Evolutionary conservation across 2,329 filamentous ascomycete genomes (phyloP), one percentile per base, ranked within the genome.

Genomic region (Leptographium procerum): DNA sequence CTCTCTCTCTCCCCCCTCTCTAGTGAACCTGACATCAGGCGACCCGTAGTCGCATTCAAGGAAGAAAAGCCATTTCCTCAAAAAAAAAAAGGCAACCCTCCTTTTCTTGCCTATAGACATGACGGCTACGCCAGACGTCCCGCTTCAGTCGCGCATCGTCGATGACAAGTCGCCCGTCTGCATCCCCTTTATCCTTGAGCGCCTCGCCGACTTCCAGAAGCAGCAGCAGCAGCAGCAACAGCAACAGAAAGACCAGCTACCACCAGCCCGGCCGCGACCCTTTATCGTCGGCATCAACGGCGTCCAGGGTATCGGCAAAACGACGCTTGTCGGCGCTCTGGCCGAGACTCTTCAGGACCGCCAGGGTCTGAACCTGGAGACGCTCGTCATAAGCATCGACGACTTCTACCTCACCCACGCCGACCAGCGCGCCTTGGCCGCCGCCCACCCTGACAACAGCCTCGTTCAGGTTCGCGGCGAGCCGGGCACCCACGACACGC

Each of bases 221-320:
- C 19, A 29, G 43, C 45, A 48, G 36, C 14, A 40, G 8, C 34
- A 19, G 19, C 36, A 13, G 19, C 3, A 9, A 40, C 36, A 13
- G 19, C 14, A 19, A 19, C 36, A 6, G 31, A 2, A 14, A 47
- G 16, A 19, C 19, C 29, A 19, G 26, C 48, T 40, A 40, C 40
- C 48, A 47, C 22, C 40, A 33, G 40, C 40, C 34, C 24, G 14
- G 1, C 55, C 22, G n/a, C 56, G 24, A 2, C 90, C 91, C 31
- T 88, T 96, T 71, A 83, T 96, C 69, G 79, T 96, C 62, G 92
- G 91, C 52, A 80, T 97, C 66, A 95, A 95, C 66, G 92, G 91
- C 61, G 84, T 96, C 31, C 92, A 96, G 73, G 92, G 92, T 61
- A 87, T 89, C 43, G 92, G 92, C 64, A 96, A 97, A 75, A 95